Base-by-base conservation (phyloP, 1,284 basidiomycete genomes). In the Nidula niveotomentosa region DNA sequence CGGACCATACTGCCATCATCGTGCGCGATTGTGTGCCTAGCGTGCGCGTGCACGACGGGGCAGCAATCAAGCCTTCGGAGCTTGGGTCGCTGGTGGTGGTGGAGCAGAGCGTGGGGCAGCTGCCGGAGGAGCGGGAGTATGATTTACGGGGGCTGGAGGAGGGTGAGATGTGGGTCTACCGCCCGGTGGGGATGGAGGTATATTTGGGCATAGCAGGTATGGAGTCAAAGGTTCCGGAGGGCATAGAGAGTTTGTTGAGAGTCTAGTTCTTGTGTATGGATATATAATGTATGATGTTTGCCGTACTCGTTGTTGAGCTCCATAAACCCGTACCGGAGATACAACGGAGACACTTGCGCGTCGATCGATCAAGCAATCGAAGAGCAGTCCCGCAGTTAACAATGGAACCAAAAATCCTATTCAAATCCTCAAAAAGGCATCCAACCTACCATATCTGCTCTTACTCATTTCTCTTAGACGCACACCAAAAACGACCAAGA, bases 1-100 rank as follows among this genome's bases (percentile, higher is more conserved):
- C 73, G 34, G 74, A 76, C 59, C 73, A 76, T 59, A 76, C 74
- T 13, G 69, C 71, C 47, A 62, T 75, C 47, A 68, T 76, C 50
- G 65, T 71, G 13, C 52, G 58, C 30, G 71, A 72, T 51, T 55
- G 58, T 9, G 50, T 65, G 4, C 63, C 68, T 7, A 56, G 48
- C 18, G 52, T 36, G 56, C 59, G 13, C 52, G 36, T 33, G 65
- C 69, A 47, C 69, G 69, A 6, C 54, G 49, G 45, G 50, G 53
- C 43, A 51, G 15, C 49, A n/a, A 49, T 71, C n/a, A 62, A 54
- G n/a, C 68, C 68, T 3, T 56, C 58, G 8, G 63, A 66, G 35
- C 48, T 69, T 10, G 67, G 67, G 35, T 61, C 58, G 8, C 43
- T 71, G 36, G 60, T 60, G 33, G 69, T 71, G 8, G 62, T 71